Base-by-base conservation (phyloP, 1,284 basidiomycete genomes). In the Tetrapyrgos nigripes region DNA sequence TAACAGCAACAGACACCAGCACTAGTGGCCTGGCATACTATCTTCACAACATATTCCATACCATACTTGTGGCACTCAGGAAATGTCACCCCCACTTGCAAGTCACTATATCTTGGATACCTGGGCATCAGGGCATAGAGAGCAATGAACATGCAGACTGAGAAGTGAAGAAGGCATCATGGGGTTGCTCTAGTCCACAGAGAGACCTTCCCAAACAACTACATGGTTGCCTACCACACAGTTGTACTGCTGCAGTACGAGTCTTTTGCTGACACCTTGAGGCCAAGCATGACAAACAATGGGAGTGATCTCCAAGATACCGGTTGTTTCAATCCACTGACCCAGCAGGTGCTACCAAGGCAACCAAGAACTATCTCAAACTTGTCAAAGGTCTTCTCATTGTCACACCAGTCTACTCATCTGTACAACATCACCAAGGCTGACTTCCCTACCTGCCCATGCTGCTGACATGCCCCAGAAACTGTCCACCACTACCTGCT, bases 91-190 rank as follows among this genome's bases (percentile, higher is more conserved):
- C 31, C 8, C n/a, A 33, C 31, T 14, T 33, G 14, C 31, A 33
- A 8, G 14, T 33, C 14, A 8, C 9, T 14, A 33, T 33, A 33
- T 33, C 31, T 14, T 33, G 31, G 31, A 33, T 33, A 33, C 31
- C 31, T 8, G 31, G n/a, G n/a, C n/a, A n/a, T n/a, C n/a, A n/a
- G n/a, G n/a, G n/a, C n/a, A n/a, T n/a, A n/a, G n/a, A n/a, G n/a
- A n/a, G 70, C 2, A 73, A 73, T 46, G 64, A 71, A 45, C 33
- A 4, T 26, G 70, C 62, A 11, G 72, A 74, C 58, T 24, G 44
- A 46, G 61, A 60, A 49, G 73, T 71, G 3, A 73, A 74, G 55
- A 40, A 58, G 28, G 70, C 69, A 35, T 68, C 70, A 2, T 29
- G 26, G 33, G 66, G 65, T 3, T 43, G 49, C 10, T 43, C 58